Evolutionary conservation across 345 rosid genomes (phyloP).

Genomic region (Capsella bursapastoris): DNA sequence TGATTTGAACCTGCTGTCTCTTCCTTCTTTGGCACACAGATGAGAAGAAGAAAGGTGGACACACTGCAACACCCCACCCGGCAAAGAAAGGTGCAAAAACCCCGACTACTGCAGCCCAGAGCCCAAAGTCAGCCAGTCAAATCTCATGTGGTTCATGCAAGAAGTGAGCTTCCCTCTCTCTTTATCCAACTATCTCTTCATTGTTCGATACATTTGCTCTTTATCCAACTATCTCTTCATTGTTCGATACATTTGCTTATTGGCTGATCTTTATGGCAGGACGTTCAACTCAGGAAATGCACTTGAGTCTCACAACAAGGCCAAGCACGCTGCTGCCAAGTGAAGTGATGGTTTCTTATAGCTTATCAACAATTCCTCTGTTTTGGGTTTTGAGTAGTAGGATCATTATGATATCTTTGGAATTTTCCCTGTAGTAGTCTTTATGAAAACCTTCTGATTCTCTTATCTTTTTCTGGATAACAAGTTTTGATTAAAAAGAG

Average conservation of each 20-base stretch:
- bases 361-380: background rate
- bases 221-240: background rate
- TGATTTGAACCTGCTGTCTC: background rate
- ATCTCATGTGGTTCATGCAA: slow-evolving; percentile 71
- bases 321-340: slow-evolving; percentile 44
- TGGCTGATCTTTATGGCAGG: slow-evolving; percentile 23
- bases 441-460: slow-evolving; percentile 19
- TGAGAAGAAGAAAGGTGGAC: slow-evolving; percentile 70
- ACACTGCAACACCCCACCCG: slow-evolving; percentile 76
- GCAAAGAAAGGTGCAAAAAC: slow-evolving; percentile 60
- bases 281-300: slow-evolving; percentile 38
- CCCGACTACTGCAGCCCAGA: slow-evolving; percentile 38
- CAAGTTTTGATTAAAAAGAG: slow-evolving; percentile 3
- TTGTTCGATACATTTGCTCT: background rate
- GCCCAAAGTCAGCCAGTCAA: slow-evolving; percentile 72
- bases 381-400: slow-evolving; percentile 17
- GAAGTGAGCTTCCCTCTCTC: slow-evolving; percentile 52
- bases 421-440: slow-evolving; percentile 20
- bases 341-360: slow-evolving; percentile 22
- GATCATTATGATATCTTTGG: background rate
- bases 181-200: background rate
- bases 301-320: slow-evolving; percentile 43
- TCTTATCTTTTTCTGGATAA: background rate
- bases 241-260: background rate
- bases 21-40: slow-evolving; percentile 48